These are phyloP conservation scores for Colletotrichum sp. DNA, from an alignment of 2,329 filamentous ascomycete species.

Conservation along the genomic window DNA sequence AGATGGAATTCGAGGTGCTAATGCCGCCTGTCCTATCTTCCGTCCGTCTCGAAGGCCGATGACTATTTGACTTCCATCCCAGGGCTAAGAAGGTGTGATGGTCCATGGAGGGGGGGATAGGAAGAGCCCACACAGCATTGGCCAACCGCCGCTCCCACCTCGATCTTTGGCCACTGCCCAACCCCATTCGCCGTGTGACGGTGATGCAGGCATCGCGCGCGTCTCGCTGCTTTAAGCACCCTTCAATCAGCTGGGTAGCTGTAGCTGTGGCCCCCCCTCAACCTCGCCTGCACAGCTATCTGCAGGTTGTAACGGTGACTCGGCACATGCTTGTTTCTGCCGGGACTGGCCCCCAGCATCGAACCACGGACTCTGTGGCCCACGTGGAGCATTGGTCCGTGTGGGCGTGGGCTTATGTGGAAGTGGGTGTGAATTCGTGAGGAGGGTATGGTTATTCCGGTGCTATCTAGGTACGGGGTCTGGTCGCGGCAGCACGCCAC, in stretches of 20 bases:
- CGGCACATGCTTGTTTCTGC: slow-evolving; percentile 23
- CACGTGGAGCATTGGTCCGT: slow-evolving; percentile 20
- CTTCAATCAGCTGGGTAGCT: not conserved
- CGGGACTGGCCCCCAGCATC: slow-evolving; percentile 16
- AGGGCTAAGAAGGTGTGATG: not conserved
- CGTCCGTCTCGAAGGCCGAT: not conserved
- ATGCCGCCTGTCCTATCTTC: not conserved
- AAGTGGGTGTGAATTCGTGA: not conserved
- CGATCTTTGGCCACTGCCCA: not conserved
- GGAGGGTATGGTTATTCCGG: not conserved
- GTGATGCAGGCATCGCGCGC: not conserved
- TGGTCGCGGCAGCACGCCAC: not conserved
- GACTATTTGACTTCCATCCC: not conserved
- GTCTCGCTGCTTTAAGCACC: slow-evolving; percentile 13
- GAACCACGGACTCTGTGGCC: slow-evolving; percentile 13
- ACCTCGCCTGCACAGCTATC: slow-evolving; percentile 6
- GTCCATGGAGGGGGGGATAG: not conserved
- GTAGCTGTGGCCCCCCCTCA: not conserved
- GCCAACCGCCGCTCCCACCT: not conserved
- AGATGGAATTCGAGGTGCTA: not conserved
- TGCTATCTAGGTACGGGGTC: not conserved
- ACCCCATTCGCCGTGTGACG: slow-evolving; percentile 7
- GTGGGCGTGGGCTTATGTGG: slow-evolving; percentile 5
- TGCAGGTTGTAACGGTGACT: slow-evolving; percentile 18
- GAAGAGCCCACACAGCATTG: not conserved